Evolutionary conservation across 352 stramenopile genomes (phyloP).

Genomic region (Pilasporangium apinafurcum): DNA sequence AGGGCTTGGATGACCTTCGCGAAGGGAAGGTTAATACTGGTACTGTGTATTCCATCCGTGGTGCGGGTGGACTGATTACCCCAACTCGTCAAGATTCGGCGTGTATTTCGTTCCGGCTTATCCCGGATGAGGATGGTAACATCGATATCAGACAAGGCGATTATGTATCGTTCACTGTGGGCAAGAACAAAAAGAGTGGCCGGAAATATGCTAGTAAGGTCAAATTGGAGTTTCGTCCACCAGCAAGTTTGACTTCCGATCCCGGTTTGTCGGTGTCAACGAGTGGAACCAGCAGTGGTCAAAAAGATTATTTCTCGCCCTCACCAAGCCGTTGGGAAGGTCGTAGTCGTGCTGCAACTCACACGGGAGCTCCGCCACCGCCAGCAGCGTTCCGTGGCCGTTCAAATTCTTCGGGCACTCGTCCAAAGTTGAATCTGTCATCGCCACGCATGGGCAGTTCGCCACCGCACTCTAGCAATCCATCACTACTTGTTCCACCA

Average conservation of each 20-base stretch:
- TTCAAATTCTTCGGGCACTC: conserved; percentile 53
- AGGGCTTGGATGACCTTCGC: conserved; percentile 78
- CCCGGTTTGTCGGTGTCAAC: conserved; percentile 9
- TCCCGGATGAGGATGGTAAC: conserved; percentile 81
- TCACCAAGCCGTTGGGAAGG: conserved; percentile 48
- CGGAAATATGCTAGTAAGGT: conserved; percentile 87
- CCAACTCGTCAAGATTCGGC: conserved; percentile 77
- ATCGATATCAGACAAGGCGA: conserved; percentile 81
- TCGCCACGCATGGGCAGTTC: conserved; percentile 54
- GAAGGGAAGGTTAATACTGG: conserved; percentile 86
- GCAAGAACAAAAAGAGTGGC: conserved; percentile 88
- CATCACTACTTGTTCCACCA: conserved; percentile 13
- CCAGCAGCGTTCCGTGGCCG: conserved; percentile 40
- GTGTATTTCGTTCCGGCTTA: conserved; percentile 85
- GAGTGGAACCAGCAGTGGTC: conserved; percentile 18
- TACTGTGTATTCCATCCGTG: conserved; percentile 83
- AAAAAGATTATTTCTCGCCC: conserved; percentile 55
- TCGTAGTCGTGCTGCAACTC: conserved; percentile 50
- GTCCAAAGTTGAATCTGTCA: conserved; percentile 52
- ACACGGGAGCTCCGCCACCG: conserved; percentile 25
- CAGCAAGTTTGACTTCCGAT: conserved; percentile 34
- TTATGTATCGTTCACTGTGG: conserved; percentile 86
- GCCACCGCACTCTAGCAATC: conserved; percentile 21
- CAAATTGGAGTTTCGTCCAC: conserved; percentile 83
- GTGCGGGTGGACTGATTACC: conserved; percentile 76